A percentile compares a stretch with the other conserved stretches of the same genome.
Evolutionary conservation across 306 rosid genomes (phyloP).

Genomic region (Carpinus fangiana): DNA sequence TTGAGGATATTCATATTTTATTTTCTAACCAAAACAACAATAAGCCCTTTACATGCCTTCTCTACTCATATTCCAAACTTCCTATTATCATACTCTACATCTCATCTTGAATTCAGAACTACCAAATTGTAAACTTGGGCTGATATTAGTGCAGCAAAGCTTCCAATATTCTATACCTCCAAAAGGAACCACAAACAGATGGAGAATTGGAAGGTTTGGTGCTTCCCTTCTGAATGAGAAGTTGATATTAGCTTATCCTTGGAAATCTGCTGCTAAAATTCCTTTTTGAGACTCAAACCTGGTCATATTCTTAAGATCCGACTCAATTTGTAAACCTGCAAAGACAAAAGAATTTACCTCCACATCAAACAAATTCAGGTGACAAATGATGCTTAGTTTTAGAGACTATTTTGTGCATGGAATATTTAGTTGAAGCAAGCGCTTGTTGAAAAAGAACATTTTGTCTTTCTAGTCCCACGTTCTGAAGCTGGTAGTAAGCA

Average conservation of each 20-base stretch:
- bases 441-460: neutral
- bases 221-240: neutral
- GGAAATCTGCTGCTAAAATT: slow-evolving; percentile 6
- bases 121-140: neutral
- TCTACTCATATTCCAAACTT: neutral
- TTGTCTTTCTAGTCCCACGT: neutral
- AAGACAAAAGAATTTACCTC: neutral
- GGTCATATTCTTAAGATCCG: slow-evolving; percentile 76
- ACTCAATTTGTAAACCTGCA: slow-evolving; percentile 78
- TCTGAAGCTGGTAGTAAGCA: neutral
- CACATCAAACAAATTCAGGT: slow-evolving; percentile 8
- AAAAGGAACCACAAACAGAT: neutral
- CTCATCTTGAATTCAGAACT: neutral
- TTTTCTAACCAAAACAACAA: neutral
- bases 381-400: neutral
- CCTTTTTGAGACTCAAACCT: neutral
- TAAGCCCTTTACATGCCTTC: neutral
- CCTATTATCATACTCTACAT: neutral
- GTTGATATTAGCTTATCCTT: neutral
- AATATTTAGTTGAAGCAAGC: neutral
- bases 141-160: neutral
- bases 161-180: neutral
- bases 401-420: neutral
- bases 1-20: neutral
- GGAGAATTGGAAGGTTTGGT: neutral